A percentile compares a stretch with the other conserved stretches of the same genome.
phyloP scores from a whole-genome alignment of 2,329 filamentous ascomycete species.

The Sarocladium brachiariae region DNA sequence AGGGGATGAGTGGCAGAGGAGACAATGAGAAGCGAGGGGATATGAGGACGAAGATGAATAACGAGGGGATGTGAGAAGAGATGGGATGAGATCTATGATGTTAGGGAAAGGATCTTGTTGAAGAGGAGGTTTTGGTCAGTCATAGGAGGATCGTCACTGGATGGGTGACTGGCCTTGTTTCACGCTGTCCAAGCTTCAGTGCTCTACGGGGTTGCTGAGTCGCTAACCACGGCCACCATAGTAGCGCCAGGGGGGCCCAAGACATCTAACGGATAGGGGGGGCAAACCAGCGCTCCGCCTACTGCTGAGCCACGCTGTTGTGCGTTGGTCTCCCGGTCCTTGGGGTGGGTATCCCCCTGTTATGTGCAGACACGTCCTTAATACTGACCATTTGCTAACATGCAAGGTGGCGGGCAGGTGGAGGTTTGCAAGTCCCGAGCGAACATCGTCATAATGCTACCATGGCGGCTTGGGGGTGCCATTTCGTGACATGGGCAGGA shows the following conservation, averaged over 20 bases:
- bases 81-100: conserved; percentile 3
- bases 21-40: background rate
- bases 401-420: background rate
- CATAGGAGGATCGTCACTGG: background rate
- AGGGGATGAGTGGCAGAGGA: background rate
- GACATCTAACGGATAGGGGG: background rate
- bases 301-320: conserved; percentile 6
- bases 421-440: background rate
- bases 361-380: background rate
- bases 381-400: background rate
- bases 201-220: background rate
- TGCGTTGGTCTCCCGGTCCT: background rate
- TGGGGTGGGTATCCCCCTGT: background rate
- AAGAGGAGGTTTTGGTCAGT: conserved; percentile 4
- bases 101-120: background rate
- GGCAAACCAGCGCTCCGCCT: conserved; percentile 2
- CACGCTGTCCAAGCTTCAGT: conserved; percentile 3
- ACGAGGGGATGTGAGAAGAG: background rate
- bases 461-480: background rate
- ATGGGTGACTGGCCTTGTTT: background rate
- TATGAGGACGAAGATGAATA: background rate
- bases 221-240: background rate
- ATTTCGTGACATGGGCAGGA: background rate
- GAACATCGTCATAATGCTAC: conserved; percentile 9
- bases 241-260: background rate